Base-by-base conservation (phyloP, 768 basidiomycete genomes). In the Macrolepiota dolichaula region DNA sequence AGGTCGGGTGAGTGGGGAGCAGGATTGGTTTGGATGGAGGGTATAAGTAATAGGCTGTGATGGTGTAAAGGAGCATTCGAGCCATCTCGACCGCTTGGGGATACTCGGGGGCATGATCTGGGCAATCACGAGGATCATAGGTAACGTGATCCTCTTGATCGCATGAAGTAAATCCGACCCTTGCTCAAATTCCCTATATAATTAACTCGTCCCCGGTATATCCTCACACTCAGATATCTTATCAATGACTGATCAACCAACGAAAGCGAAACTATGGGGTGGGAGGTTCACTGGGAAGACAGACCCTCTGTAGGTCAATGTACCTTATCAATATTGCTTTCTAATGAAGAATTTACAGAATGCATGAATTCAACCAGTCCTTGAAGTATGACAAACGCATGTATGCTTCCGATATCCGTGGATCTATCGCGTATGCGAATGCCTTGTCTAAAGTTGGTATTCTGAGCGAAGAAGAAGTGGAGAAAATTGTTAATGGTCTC, bases 331-430 rank as follows among this genome's bases (percentile, higher is more conserved):
- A 37, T 50, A 64, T 64, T 65, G 35, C 55, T 63, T 51, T 57
- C 63, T 52, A 63, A 64, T 52, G 66, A 42, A 17, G 24, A 4
- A 7, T 64, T 52, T 56, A 36, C 69, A 96, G 94, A 49, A 98
- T 98, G 96, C 94, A 97, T 74, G 91, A 87, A 32, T 98, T 96
- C 79, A 98, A 98, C 72, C 94, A 98, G 73, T 98, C 95, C 25
- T 80, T 99, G 66, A 87, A 84, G 64, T 99, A 98, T 74, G 96
- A 98, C 73, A 86, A 92, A 72, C 84, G 93, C 44, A 98, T 99
- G 95, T 85, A 95, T 71, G 83, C 85, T 10, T 94, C 86, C 25
- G 97, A 99, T 68, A 91, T 98, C 65, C 83, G 80, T 58, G 96
- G 96, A 1, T 98, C 96, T 17, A 96, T 97, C 69, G 96, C 97